phyloP scores from a whole-genome alignment of 371 early-diverging fungal genomes.

The Actinomucor elegans region DNA sequence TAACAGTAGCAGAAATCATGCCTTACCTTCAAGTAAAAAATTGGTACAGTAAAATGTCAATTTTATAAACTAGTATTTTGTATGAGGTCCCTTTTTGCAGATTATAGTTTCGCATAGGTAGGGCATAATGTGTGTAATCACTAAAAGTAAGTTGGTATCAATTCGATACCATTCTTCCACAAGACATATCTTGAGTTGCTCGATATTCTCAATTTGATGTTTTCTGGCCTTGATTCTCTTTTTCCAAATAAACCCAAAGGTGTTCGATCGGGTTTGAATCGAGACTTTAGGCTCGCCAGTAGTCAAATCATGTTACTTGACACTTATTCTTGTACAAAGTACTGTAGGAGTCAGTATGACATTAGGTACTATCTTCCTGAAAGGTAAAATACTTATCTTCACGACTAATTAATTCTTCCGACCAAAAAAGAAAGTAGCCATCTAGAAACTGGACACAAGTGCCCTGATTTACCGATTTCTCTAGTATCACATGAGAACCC shows the following conservation, averaged over 20 bases:
- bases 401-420: background rate
- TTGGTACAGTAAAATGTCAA: background rate
- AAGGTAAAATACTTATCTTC: slow-evolving; percentile 1
- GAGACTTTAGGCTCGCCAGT: slow-evolving; percentile 8
- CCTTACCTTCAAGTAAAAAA: background rate
- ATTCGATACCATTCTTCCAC: slow-evolving; percentile 5
- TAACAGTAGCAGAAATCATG: no score
- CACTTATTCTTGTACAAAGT: slow-evolving; percentile 7
- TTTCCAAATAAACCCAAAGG: background rate
- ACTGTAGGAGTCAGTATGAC: slow-evolving; percentile 5
- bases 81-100: slow-evolving; percentile 7
- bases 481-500: slow-evolving; percentile 1
- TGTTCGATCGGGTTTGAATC: slow-evolving; percentile 8
- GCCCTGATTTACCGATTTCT: slow-evolving; percentile 5
- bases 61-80: slow-evolving; percentile 4
- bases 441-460: slow-evolving; percentile 1
- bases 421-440: slow-evolving; percentile 1
- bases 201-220: no score
- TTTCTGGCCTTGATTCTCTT: no score
- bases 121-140: slow-evolving; percentile 1
- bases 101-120: background rate
- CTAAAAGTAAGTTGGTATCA: background rate
- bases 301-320: slow-evolving; percentile 7
- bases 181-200: slow-evolving; percentile 2
- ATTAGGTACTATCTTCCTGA: slow-evolving; percentile 4